These are phyloP conservation scores for Pneumocystis carinii DNA, from an alignment of 1,139 yeast genomes.

Conservation along the genomic window DNA sequence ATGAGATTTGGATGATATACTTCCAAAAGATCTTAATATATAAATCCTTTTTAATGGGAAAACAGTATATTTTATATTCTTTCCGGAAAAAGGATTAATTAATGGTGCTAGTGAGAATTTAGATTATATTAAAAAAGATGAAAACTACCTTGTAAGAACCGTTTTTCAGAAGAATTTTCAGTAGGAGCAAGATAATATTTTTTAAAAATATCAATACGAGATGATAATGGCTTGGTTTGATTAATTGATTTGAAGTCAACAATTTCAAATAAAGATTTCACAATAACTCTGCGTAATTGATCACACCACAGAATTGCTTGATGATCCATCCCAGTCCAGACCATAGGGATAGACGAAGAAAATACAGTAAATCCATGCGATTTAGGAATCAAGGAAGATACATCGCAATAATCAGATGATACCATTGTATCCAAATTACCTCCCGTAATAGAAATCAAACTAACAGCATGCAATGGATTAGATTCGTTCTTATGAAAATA, in stretches of 20 bases:
- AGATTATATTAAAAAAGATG: background rate
- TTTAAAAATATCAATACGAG: conserved; percentile 46
- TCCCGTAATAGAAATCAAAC: conserved; percentile 66
- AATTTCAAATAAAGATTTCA: conserved; percentile 44
- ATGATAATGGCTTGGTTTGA: conserved; percentile 33
- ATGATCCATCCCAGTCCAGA: conserved; percentile 93
- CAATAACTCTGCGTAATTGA: conserved; percentile 56
- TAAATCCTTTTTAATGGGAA: conserved; percentile 8
- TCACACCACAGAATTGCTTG: conserved; percentile 96
- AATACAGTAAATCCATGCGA: conserved; percentile 70
- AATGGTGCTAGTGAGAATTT: background rate
- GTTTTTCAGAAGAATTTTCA: conserved; percentile 13
- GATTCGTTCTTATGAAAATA: conserved; percentile 21
- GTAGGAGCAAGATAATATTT: conserved; percentile 30
- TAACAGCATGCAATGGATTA: conserved; percentile 23
- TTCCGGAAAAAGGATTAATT: background rate
- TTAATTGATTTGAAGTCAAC: conserved; percentile 20
- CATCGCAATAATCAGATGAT: conserved; percentile 84
- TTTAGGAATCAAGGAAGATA: conserved; percentile 57
- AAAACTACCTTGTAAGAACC: background rate
- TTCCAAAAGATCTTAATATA: conserved; percentile 10
- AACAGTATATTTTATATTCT: background rate
- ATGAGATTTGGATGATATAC: background rate
- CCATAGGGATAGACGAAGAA: conserved; percentile 74
- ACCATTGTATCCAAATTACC: conserved; percentile 66